phyloP scores from a whole-genome alignment of 768 basidiomycete species.

The Tricholoma terreum region DNA sequence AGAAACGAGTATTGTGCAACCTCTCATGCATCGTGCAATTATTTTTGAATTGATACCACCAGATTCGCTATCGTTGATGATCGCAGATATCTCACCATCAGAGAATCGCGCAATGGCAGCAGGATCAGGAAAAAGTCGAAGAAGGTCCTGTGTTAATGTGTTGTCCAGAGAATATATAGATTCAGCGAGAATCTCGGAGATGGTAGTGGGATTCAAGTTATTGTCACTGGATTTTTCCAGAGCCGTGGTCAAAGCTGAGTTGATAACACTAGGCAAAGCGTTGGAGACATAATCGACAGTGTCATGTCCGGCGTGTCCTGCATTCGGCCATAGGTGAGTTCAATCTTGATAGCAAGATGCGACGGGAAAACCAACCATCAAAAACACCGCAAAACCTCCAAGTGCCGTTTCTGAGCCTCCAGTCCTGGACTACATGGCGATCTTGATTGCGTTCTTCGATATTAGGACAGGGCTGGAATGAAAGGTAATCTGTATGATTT shows the following conservation, averaged over 20 bases:
- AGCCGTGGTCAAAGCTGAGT: conserved; percentile 20
- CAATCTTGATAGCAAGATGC: background rate
- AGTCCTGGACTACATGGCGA: conserved; percentile 40
- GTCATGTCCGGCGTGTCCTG: conserved; percentile 47
- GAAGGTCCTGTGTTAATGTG: conserved; percentile 32
- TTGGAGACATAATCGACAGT: conserved; percentile 39
- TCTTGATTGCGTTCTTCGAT: conserved; percentile 43
- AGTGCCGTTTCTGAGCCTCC: conserved; percentile 33
- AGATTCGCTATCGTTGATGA: conserved; percentile 37
- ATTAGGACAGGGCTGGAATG: conserved; percentile 46
- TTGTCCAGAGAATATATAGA: conserved; percentile 39
- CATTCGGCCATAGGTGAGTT: background rate
- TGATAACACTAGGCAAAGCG: conserved; percentile 31
- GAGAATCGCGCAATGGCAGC: conserved; percentile 29
- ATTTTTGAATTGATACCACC: conserved; percentile 31
- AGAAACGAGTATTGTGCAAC: conserved; percentile 48
- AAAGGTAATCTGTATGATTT: conserved; percentile 35
- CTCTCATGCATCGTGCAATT: conserved; percentile 47
- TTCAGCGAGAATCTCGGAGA: conserved; percentile 31
- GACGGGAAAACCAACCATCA: conserved; percentile 35
- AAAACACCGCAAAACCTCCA: conserved; percentile 48
- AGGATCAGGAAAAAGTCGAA: conserved; percentile 41
- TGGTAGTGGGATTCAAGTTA: conserved; percentile 7
- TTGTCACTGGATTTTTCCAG: conserved; percentile 6
- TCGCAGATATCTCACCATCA: conserved; percentile 35